Percentiles rank a stretch among this genome's conserved stretches.
Conservation (phyloP, 164 flowering plant genomes). For the Nymphaea colorata region DNA sequence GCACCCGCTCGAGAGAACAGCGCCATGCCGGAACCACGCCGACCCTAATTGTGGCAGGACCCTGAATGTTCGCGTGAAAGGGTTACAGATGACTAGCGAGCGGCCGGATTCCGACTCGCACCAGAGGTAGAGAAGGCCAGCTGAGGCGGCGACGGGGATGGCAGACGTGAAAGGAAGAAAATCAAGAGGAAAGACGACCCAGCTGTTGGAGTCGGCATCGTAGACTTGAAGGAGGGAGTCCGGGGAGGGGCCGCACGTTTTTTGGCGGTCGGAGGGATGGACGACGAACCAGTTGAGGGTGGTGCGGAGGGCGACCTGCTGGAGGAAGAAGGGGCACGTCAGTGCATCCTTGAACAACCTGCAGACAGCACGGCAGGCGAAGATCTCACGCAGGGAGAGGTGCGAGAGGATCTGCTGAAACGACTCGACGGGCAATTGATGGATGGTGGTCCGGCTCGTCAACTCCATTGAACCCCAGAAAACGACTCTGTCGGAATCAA, state of each 20-base stretch:
- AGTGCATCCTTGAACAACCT: conserved; percentile 47
- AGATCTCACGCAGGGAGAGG: conserved; percentile 67
- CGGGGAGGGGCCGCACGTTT: background rate
- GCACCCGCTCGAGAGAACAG: conserved; percentile 45
- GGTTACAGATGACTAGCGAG: conserved; percentile 54
- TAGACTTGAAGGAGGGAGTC: conserved; percentile 38
- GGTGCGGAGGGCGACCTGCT: conserved; percentile 23
- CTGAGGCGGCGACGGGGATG: conserved; percentile 28
- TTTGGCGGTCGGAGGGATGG: conserved; percentile 35
- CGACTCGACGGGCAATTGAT: conserved; percentile 52
- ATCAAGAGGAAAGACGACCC: conserved; percentile 51
- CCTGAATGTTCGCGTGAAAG: conserved; percentile 41
- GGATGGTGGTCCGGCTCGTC: conserved; percentile 7
- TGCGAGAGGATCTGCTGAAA: conserved; percentile 64
- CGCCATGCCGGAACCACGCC: conserved; percentile 95
- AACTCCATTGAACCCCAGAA: too few species aligned
- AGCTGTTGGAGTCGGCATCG: conserved; percentile 21
- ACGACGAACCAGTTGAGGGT: conserved; percentile 13
- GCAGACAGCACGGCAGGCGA: conserved; percentile 49
- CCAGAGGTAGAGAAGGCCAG: conserved; percentile 58
- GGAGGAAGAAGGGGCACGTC: conserved; percentile 38
- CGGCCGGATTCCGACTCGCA: conserved; percentile 28
- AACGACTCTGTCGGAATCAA: too few species aligned
- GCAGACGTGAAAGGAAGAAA: conserved; percentile 39
- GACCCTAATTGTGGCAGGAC: conserved; percentile 78